Conservation (phyloP, 805 yeast species). For the Suhomyces xylopsoci region DNA sequence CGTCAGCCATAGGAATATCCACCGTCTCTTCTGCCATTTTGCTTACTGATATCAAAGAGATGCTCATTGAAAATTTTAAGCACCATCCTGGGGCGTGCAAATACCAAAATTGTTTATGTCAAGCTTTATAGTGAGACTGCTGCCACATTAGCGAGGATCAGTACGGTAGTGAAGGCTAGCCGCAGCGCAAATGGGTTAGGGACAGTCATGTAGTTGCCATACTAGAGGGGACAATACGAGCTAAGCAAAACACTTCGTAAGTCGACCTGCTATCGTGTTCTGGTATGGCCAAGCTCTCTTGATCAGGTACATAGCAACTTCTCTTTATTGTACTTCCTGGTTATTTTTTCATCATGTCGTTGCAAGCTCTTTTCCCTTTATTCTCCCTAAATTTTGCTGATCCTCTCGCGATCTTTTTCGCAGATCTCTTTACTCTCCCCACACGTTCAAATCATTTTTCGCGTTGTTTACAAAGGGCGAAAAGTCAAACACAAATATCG, state of each 20-base stretch:
- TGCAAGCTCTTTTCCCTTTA: not conserved
- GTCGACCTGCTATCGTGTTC: not conserved
- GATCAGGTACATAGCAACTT: not conserved
- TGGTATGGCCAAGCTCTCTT: not conserved
- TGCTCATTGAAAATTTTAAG: slow-evolving; percentile 6
- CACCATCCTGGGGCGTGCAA: slow-evolving; percentile 4
- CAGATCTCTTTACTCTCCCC: not conserved
- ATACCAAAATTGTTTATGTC: not conserved
- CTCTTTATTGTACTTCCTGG: not conserved
- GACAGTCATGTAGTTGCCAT: not conserved
- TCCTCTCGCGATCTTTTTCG: not conserved
- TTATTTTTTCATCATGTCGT: not conserved
- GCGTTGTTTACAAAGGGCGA: slow-evolving; percentile 8
- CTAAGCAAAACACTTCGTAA: not conserved
- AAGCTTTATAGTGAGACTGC: not conserved
- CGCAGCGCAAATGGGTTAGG: not conserved
- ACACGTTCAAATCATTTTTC: not conserved
- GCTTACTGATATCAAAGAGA: not conserved
- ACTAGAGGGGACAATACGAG: not conserved
- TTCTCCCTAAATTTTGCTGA: not conserved
- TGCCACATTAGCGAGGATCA: not conserved
- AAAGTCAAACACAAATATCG: not conserved
- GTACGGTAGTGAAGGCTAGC: not conserved
- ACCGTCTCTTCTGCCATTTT: slow-evolving; percentile 21
- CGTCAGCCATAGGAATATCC: slow-evolving; percentile 20